Base-by-base conservation (phyloP, 2,329 filamentous ascomycete species). In the Tolypocladium tropicale region DNA sequence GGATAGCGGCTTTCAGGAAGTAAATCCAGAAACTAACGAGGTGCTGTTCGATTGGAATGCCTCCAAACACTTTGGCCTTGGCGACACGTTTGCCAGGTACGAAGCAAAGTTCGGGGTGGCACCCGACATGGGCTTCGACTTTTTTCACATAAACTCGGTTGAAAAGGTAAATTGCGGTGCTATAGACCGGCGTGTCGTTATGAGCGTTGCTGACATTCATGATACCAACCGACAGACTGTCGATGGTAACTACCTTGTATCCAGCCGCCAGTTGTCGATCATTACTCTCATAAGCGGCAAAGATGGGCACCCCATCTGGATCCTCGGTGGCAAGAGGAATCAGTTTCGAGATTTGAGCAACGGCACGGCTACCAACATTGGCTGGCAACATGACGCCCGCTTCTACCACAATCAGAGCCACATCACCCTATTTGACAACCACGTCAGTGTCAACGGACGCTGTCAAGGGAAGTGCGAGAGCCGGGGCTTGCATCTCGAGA, bases 381-480 rank as follows among this genome's bases (percentile, higher is more conserved):
- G 64, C 53, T 74, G 71, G 67, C 71, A 74, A 60, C 72, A 74
- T 59, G 68, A 74, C 53, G 70, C 68, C 9, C 67, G 67, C 25
- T 64, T 70, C 58, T 62, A 65, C 60, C 62, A 62, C 50, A 57
- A 64, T 55, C n/a, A n/a, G n/a, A 62, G 53, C 14, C 65, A 67
- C 46, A 61, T 74, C 54, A 69, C 67, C 54, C 63, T 74, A 52
- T 74, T 74, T 56, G 71, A 74, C 62, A 74, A 74, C 61, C 70
- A 72, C 50, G 65, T 59, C 48, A 66, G 70, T 59, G 57, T 64
- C 4, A 70, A 66, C 2, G 62, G 62, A 0, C 61, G 57, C 25
- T 72, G 70, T 55, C 57, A 53, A 2, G 55, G 62, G 2, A 52
- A 56, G 10, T 53, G 51, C 21, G 4, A 53, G 23, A 39, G 34